Conservation (phyloP, 2,329 filamentous ascomycete species). For the Colletotrichum plurivorum region DNA sequence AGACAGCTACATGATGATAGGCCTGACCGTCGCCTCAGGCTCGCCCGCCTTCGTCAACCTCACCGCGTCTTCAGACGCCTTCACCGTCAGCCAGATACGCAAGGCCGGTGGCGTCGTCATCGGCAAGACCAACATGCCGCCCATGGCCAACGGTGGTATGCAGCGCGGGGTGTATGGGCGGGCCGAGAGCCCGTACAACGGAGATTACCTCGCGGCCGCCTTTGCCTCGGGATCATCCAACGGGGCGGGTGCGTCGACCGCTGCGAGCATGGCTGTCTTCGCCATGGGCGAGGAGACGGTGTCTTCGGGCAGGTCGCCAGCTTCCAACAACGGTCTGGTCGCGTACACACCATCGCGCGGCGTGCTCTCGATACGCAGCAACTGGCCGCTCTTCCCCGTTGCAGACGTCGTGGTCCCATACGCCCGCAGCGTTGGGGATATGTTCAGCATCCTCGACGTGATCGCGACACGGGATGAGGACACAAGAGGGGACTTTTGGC, state of each 20-base stretch:
- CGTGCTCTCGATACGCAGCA: slow-evolving; percentile 62
- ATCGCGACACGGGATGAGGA: slow-evolving; percentile 59
- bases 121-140: slow-evolving; percentile 69
- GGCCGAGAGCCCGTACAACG: slow-evolving; percentile 70
- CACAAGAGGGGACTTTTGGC: slow-evolving; percentile 65
- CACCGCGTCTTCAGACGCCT: slow-evolving; percentile 65
- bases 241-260: slow-evolving; percentile 65
- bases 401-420: slow-evolving; percentile 67
- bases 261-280: slow-evolving; percentile 66
- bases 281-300: slow-evolving; percentile 70
- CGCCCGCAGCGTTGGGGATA: slow-evolving; percentile 61
- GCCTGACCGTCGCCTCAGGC: slow-evolving; percentile 66
- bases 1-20: slow-evolving; percentile 68
- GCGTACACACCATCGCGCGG: slow-evolving; percentile 70
- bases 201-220: slow-evolving; percentile 65
- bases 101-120: slow-evolving; percentile 65
- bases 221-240: slow-evolving; percentile 72
- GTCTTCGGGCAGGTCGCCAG: slow-evolving; percentile 68
- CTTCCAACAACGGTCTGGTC: slow-evolving; percentile 69
- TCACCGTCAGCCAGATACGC: slow-evolving; percentile 61
- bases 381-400: slow-evolving; percentile 67
- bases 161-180: slow-evolving; percentile 70
- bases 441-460: slow-evolving; percentile 64
- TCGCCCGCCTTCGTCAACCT: slow-evolving; percentile 68
- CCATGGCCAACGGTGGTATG: slow-evolving; percentile 72